A percentile compares a stretch with the other conserved stretches of the same genome.
Evolutionary conservation across 2,329 filamentous ascomycete species (phyloP).

Genomic region (Stemphylium lycopersici): DNA sequence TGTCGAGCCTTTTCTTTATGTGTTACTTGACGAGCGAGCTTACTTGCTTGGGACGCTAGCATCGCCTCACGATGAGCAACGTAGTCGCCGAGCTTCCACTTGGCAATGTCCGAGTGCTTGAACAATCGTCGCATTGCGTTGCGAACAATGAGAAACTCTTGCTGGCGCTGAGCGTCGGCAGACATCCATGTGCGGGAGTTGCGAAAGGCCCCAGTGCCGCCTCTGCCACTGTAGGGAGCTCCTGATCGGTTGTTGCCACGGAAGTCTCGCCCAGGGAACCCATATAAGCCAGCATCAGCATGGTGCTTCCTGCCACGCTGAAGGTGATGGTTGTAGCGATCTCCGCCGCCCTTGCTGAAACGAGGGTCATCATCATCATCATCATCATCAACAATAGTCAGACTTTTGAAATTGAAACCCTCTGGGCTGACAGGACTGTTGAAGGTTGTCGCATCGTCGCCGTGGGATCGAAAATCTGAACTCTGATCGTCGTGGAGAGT

Average conservation of each 20-base stretch:
- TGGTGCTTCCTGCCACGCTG: slow-evolving; percentile 8
- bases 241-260: slow-evolving; percentile 2
- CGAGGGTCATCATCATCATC: background rate
- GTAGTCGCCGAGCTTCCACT: slow-evolving; percentile 43
- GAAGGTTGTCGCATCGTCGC: slow-evolving; percentile 1
- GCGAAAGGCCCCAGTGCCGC: slow-evolving; percentile 14
- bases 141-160: slow-evolving; percentile 40
- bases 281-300: background rate
- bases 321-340: slow-evolving; percentile 13
- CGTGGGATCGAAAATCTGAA: slow-evolving; percentile 8
- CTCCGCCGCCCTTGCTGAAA: background rate
- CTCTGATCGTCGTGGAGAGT: slow-evolving; percentile 20
- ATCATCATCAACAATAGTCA: slow-evolving; percentile 12
- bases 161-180: slow-evolving; percentile 28
- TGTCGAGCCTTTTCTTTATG: slow-evolving; percentile 16
- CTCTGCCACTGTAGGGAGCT: slow-evolving; percentile 4
- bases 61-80: slow-evolving; percentile 40
- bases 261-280: background rate
- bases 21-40: slow-evolving; percentile 21
- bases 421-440: slow-evolving; percentile 18
- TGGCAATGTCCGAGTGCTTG: slow-evolving; percentile 40
- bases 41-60: slow-evolving; percentile 21
- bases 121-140: slow-evolving; percentile 46
- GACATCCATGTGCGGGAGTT: slow-evolving; percentile 36
- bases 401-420: slow-evolving; percentile 17